Evolutionary conservation across 1,284 basidiomycete genomes (phyloP), one percentile per base, ranked within the genome.

Genomic region (Cryptococcus sp.): DNA sequence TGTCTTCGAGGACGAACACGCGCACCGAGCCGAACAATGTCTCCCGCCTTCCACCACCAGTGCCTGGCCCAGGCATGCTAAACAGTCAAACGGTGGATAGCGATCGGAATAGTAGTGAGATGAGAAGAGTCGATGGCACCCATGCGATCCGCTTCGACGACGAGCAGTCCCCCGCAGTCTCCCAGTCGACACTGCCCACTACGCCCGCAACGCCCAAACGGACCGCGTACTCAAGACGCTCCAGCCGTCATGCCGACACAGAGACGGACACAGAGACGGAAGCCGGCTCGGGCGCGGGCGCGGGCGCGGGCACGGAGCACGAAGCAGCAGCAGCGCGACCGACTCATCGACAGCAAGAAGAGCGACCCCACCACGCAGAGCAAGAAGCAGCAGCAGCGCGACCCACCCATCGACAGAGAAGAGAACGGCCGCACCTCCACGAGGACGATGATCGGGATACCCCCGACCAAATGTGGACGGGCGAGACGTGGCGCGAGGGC

Each of bases 1-100:
- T 20, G 13, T 35, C 54, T n/a, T 35, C 22, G 39, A 11, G 22
- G 3, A 30, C 23, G n/a, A 27, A 43, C 16, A 51, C 41, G 23
- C n/a, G 48, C 20, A 19, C 11, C 30, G 40, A 39, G 15, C 42
- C 38, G n/a, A 40, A 47, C 8, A 15, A n/a, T 15, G 50, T 60
- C 5, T 60, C 58, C 16, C 48, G 58, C 19, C 47, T 60, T 30
- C 58, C 58, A n/a, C 54, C 53, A 17, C 53, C 58, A 19, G 53
- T 58, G 8, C 40, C 20, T 0, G 23, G 50, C 19, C 55, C 57
- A 38, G 25, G 27, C 23, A 56, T 52, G 27, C 30, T 15, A 8
- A 22, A 39, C 22, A 46, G 15, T 41, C 41, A 35, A 22, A 48
- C 20, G 52, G 47, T 10, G 20, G 42, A 41, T 52, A 17, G 43